Percentiles rank a stretch among this genome's conserved stretches.
Conservation (phyloP, 495 filamentous ascomycete species). For the Friedmanniomyces endolithicus region DNA sequence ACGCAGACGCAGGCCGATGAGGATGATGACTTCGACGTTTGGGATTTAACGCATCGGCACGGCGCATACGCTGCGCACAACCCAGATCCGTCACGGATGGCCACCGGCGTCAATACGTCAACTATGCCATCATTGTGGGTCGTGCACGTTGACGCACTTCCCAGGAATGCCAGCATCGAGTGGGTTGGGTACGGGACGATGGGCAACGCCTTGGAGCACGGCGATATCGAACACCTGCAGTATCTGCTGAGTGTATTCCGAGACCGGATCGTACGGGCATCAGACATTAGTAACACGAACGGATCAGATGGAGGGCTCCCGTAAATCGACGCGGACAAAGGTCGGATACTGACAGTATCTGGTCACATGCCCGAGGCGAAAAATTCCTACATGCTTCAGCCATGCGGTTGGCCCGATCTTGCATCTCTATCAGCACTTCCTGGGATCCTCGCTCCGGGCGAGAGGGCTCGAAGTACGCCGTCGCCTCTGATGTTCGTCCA, state of each 20-base stretch:
- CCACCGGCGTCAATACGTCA: not conserved
- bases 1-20: constrained; percentile 30
- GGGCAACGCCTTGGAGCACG: not conserved
- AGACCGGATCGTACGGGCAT: not conserved
- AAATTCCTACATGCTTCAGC: too few species aligned
- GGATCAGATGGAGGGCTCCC: too few species aligned
- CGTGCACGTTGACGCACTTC: constrained; percentile 59
- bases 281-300: too few species aligned
- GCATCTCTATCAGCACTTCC: too few species aligned
- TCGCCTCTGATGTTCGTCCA: too few species aligned
- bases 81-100: not conserved
- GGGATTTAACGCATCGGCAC: constrained; percentile 39
- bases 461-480: too few species aligned
- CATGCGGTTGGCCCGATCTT: too few species aligned
- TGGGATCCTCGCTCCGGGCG: too few species aligned
- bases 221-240: not conserved
- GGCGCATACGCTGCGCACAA: not conserved
- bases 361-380: too few species aligned
- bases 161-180: constrained; percentile 56
- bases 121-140: constrained; percentile 50
- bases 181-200: constrained; percentile 37
- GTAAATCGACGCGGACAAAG: not conserved
- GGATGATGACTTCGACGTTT: constrained; percentile 49
- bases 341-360: not conserved
- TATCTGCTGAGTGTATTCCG: constrained; percentile 2